Percentiles rank a stretch among this genome's conserved stretches.
Evolutionary conservation across 495 filamentous ascomycete genomes (phyloP).

Genomic region (Penicillium manginii): DNA sequence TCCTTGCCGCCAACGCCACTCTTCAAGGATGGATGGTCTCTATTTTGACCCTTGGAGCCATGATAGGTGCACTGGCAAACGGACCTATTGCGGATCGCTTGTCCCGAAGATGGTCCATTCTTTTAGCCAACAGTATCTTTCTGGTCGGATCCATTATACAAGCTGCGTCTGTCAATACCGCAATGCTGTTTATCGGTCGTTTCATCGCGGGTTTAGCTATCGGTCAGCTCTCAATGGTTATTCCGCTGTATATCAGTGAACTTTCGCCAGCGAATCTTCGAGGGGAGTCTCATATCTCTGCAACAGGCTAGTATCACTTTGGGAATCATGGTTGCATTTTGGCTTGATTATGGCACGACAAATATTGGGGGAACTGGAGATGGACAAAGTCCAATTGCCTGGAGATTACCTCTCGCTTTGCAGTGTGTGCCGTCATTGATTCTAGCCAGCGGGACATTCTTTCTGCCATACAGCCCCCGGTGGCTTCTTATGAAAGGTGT

Average conservation of each 20-base stretch:
- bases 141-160: conserved; percentile 70
- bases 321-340: conserved; percentile 78
- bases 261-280: conserved; percentile 52
- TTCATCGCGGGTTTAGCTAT: conserved; percentile 60
- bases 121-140: conserved; percentile 66
- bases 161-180: conserved; percentile 46
- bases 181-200: conserved; percentile 68
- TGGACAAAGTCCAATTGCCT: conserved; percentile 64
- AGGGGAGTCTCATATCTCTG: conserved; percentile 69
- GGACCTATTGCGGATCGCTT: conserved; percentile 70
- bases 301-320: conserved; percentile 76
- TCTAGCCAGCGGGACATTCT: conserved; percentile 62
- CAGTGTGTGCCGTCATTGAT: conserved; percentile 59
- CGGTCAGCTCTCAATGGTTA: conserved; percentile 8
- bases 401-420: conserved; percentile 63
- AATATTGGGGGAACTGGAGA: conserved; percentile 63
- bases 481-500: conserved; percentile 65
- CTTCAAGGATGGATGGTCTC: conserved; percentile 64
- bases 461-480: conserved; percentile 71
- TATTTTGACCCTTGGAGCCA: conserved; percentile 68
- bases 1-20: conserved; percentile 4
- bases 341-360: conserved; percentile 68
- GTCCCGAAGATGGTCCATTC: conserved; percentile 70
- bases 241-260: conserved; percentile 54
- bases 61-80: conserved; percentile 69